phyloP scores from a whole-genome alignment of 140 eudicot genomes.

The Cichorium intybus region DNA sequence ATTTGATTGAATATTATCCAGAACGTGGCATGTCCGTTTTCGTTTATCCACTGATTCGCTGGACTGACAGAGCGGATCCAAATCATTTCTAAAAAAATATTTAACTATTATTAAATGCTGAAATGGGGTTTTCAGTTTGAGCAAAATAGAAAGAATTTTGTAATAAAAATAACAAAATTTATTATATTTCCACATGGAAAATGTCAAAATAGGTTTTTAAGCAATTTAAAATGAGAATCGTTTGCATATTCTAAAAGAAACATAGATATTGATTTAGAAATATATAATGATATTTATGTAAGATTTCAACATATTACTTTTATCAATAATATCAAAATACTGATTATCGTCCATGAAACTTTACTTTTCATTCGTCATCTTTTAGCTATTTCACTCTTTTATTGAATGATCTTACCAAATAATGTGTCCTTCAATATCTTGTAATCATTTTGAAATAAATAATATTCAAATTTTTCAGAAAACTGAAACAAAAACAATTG shows the following conservation, averaged over 20 bases:
- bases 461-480: no score
- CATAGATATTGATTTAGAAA: no score
- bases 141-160: background rate
- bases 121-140: background rate
- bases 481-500: background rate
- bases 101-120: background rate
- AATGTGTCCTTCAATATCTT: background rate
- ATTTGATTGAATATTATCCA: conserved; percentile 11
- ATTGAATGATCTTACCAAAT: background rate
- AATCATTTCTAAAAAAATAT: background rate
- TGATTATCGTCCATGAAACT: no score
- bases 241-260: background rate
- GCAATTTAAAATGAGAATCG: background rate
- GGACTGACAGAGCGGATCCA: conserved; percentile 31
- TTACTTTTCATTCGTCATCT: no score
- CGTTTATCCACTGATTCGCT: conserved; percentile 38
- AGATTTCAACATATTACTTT: no score
- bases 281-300: background rate
- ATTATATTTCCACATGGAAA: background rate
- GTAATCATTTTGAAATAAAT: background rate
- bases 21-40: conserved; percentile 37
- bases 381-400: no score
- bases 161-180: background rate
- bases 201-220: background rate
- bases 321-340: background rate